phyloP scores from a whole-genome alignment of 2,329 filamentous ascomycete species.

The Orbilia blumenaviensis region DNA sequence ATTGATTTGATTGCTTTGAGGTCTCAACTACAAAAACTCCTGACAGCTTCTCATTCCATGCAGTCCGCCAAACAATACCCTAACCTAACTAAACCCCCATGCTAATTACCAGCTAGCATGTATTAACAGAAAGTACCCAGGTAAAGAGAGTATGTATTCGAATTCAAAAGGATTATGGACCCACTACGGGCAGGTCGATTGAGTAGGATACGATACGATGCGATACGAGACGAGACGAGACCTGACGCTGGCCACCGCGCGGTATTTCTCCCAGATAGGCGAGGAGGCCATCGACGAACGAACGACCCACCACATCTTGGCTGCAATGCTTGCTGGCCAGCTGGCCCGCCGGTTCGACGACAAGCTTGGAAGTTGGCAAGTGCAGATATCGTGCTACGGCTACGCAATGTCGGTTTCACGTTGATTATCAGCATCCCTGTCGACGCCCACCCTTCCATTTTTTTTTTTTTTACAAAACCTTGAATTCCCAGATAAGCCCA shows the following conservation, averaged over 20 bases:
- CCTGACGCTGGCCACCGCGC: background rate
- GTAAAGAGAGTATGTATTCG: background rate
- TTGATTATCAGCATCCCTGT: conserved; percentile 31
- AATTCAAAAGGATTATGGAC: background rate
- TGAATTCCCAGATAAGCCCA: too few species aligned
- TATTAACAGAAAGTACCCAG: background rate
- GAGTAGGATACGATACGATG: too few species aligned
- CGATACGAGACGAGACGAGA: too few species aligned
- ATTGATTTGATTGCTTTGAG: conserved; percentile 7
- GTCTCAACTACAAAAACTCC: conserved; percentile 13
- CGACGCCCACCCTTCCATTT: too few species aligned
- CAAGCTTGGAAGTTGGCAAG: background rate
- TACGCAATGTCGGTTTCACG: conserved; percentile 51
- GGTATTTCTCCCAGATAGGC: conserved; percentile 5
- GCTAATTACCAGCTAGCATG: background rate
- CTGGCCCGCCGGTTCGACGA: background rate
- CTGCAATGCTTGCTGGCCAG: background rate
- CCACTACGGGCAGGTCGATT: too few species aligned
- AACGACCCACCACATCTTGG: conserved; percentile 12
- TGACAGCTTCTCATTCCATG: conserved; percentile 37
- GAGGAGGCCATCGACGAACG: background rate
- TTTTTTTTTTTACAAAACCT: too few species aligned
- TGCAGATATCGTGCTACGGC: too few species aligned
- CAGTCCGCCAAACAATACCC: conserved; percentile 8
- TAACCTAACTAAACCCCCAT: too few species aligned